Evolutionary conservation across 139 green algal genomes (phyloP), one percentile per base, ranked within the genome.

Genomic region (Micromonas pusilla): DNA sequence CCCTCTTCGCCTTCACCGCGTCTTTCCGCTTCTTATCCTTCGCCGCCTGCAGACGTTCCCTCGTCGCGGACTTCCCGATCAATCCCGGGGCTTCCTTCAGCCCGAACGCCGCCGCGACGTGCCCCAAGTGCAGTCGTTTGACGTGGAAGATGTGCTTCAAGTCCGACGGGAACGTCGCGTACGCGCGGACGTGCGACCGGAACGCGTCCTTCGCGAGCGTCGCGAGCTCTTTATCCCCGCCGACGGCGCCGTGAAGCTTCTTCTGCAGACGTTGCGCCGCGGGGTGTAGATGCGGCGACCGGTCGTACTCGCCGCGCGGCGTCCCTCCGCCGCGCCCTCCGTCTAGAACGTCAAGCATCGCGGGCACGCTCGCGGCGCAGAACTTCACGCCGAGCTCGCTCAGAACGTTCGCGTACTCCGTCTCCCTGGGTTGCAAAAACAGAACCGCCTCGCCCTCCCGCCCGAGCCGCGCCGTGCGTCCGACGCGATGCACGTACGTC

Each of bases 41-140:
- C 2, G 28, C 26, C 2, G 72, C 72, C 52, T 67, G 37, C 32
- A 64, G 38, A 30, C 32, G 32, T 3, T 20, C 73, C 57, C 77
- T 81, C 19, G 30, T 79, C 4, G 31, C 63, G 1, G 65, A 81
- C 31, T 74, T 39, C 5, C 81, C 81, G 33, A 85, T 64, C 52
- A 81, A 65, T 2, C 36, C 67, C n/a, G 85, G 85, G 19, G 84
- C 63, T 28, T 92, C 87, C 2, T 80, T 88, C 36, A 98, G 85
- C 0, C 82, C 92, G 81, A 97, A 97, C 38, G 84, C 88, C 63
- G 92, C 83, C 0, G 94, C 94, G 1, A 97, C 85, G 83, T 98
- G 94, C 0, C 94, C 94, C 64, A 98, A 80, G 84, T 98, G 94
- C 73, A 98, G 85, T 23, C 82, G 83, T 32, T 90, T 90, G 13